Conservation (phyloP, 768 basidiomycete genomes). For the Tremella mesenterica region DNA sequence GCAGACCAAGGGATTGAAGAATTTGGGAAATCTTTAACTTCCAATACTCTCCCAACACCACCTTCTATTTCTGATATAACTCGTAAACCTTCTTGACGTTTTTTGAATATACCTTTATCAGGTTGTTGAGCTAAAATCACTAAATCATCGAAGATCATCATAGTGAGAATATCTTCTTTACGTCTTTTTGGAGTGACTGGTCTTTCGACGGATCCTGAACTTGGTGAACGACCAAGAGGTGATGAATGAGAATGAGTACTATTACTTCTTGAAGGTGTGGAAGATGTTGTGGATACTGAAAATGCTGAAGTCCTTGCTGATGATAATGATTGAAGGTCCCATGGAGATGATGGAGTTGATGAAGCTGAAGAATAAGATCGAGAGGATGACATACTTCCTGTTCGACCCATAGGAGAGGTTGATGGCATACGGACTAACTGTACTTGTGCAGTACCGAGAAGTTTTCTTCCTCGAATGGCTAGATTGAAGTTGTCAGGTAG, state of each 20-base stretch:
- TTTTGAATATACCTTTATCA: conserved; percentile 19
- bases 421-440: conserved; percentile 47
- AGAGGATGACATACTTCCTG: conserved; percentile 23
- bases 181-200: conserved; percentile 2
- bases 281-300: conserved; percentile 14
- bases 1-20: too few species aligned
- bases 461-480: conserved; percentile 62
- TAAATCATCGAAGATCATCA: conserved; percentile 36
- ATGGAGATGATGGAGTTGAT: conserved; percentile 12
- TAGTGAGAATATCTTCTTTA: conserved; percentile 23
- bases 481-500: conserved; percentile 53
- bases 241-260: not conserved
- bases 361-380: conserved; percentile 18
- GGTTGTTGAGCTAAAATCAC: conserved; percentile 15
- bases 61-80: conserved; percentile 25
- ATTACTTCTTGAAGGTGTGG: not conserved
- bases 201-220: not conserved
- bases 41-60: conserved; percentile 26
- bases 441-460: conserved; percentile 62
- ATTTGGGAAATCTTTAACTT: conserved; percentile 32
- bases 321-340: conserved; percentile 16
- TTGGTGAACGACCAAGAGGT: not conserved
- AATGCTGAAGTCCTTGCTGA: conserved; percentile 18
- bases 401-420: conserved; percentile 6
- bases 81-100: conserved; percentile 11